A percentile compares a stretch with the other conserved stretches of the same genome.
Evolutionary conservation across 768 basidiomycete genomes (phyloP).

Genomic region (Clathrus columnatus): DNA sequence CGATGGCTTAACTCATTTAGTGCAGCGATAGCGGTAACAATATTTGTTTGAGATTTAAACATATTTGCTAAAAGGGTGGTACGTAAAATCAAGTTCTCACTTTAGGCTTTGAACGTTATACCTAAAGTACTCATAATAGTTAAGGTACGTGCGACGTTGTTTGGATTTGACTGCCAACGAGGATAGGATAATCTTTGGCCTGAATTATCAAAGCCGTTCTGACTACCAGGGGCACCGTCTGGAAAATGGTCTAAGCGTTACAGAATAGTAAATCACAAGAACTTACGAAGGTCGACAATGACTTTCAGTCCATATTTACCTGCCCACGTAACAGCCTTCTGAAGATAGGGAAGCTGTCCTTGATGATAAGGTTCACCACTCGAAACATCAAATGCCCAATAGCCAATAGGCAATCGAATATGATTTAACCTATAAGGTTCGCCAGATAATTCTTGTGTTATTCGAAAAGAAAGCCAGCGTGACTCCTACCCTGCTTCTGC

Average conservation of each 20-base stretch:
- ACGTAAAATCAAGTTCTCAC: not conserved
- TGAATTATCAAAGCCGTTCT: conserved; percentile 82
- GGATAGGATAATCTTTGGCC: conserved; percentile 56
- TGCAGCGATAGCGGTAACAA: conserved; percentile 63
- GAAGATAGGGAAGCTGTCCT: conserved; percentile 65
- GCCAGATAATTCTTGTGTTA: conserved; percentile 4
- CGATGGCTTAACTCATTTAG: conserved; percentile 57
- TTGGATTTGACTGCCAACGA: conserved; percentile 58
- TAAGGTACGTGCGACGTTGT: conserved; percentile 61
- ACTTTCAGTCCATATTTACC: conserved; percentile 62
- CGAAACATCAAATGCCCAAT: conserved; percentile 81
- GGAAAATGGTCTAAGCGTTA: not conserved
- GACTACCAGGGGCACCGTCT: conserved; percentile 63
- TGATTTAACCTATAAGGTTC: conserved; percentile 59
- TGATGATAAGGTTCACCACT: conserved; percentile 71
- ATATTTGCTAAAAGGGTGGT: conserved; percentile 31
- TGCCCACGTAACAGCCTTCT: conserved; percentile 65
- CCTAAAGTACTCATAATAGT: conserved; percentile 43
- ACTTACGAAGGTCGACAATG: conserved; percentile 68
- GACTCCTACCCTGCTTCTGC: conserved; percentile 58
- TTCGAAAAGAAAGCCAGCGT: conserved; percentile 11
- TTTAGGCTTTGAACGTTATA: not conserved
- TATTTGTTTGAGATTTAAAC: conserved; percentile 43
- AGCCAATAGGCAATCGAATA: conserved; percentile 79
- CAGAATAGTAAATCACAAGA: not conserved